phyloP scores from a whole-genome alignment of 1,284 basidiomycete genomes.

The Ganoderma meredithae region DNA sequence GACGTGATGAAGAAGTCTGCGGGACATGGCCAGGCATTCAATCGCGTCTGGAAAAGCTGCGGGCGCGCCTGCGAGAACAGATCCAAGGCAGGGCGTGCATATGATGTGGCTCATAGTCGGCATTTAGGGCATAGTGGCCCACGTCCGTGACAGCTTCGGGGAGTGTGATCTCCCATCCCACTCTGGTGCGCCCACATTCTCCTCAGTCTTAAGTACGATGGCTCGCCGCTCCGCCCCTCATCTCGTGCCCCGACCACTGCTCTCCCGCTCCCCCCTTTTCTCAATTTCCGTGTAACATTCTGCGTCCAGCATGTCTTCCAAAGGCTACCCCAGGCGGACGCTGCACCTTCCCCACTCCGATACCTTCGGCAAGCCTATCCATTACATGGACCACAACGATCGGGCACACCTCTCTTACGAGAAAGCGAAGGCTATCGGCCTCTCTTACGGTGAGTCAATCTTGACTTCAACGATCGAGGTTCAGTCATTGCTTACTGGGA shows the following conservation, averaged over 20 bases:
- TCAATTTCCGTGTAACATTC: not conserved
- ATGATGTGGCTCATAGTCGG: constrained; percentile 8
- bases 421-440: constrained; percentile 37
- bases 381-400: constrained; percentile 28
- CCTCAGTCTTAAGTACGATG: constrained; percentile 18
- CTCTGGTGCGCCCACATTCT: constrained; percentile 12
- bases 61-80: not conserved
- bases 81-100: not conserved
- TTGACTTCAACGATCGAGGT: not conserved
- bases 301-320: constrained; percentile 27
- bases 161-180: constrained; percentile 13
- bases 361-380: constrained; percentile 23
- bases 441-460: constrained; percentile 32
- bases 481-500: not conserved
- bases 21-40: constrained; percentile 7
- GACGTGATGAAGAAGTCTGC: not conserved
- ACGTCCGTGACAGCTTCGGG: constrained; percentile 6
- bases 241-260: not conserved
- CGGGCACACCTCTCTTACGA: constrained; percentile 35
- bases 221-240: not conserved
- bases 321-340: constrained; percentile 28
- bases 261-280: not conserved
- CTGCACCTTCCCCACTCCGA: constrained; percentile 27
- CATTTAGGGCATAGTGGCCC: constrained; percentile 21
- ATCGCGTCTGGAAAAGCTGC: constrained; percentile 1